Conservation (phyloP, 2,329 filamentous ascomycete genomes). For the Leptographium flavum region DNA sequence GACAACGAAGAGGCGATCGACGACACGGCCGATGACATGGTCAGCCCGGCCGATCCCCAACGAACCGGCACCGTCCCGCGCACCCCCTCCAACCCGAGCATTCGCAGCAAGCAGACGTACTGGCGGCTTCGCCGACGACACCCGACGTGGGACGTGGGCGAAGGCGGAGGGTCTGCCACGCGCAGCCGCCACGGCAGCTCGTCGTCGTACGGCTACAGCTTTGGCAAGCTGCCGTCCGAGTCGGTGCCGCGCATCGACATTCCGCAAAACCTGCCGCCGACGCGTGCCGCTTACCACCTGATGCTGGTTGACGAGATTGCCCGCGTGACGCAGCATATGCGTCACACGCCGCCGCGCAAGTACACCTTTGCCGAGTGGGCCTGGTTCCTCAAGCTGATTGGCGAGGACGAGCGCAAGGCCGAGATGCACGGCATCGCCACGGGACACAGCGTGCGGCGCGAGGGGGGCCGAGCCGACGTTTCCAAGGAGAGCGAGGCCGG, state of each 20-base stretch:
- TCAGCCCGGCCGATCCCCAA: background rate
- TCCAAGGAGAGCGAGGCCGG: too few relatives aligned
- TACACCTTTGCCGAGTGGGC: conserved; percentile 82
- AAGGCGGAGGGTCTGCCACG: background rate
- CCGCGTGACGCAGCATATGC: conserved; percentile 48
- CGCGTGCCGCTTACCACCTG: conserved; percentile 39
- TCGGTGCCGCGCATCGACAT: conserved; percentile 21
- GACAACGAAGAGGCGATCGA: conserved; percentile 3
- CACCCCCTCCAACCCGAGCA: too few relatives aligned
- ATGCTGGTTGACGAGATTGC: conserved; percentile 62
- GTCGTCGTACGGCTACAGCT: background rate
- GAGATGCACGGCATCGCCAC: conserved; percentile 31
- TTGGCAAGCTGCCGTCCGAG: conserved; percentile 1
- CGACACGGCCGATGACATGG: background rate
- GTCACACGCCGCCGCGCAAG: conserved; percentile 38
- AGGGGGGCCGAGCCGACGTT: background rate
- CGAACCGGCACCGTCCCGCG: background rate
- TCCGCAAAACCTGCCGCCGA: conserved; percentile 22
- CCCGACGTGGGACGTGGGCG: too few relatives aligned
- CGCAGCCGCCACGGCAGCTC: background rate
- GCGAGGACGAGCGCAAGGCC: conserved; percentile 42
- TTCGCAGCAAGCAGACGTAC: too few relatives aligned
- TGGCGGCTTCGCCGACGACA: background rate
- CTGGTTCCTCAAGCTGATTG: conserved; percentile 68
- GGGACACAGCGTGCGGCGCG: background rate